Evolutionary conservation across 495 filamentous ascomycete species (phyloP).

Genomic region (Neurospora sp.): DNA sequence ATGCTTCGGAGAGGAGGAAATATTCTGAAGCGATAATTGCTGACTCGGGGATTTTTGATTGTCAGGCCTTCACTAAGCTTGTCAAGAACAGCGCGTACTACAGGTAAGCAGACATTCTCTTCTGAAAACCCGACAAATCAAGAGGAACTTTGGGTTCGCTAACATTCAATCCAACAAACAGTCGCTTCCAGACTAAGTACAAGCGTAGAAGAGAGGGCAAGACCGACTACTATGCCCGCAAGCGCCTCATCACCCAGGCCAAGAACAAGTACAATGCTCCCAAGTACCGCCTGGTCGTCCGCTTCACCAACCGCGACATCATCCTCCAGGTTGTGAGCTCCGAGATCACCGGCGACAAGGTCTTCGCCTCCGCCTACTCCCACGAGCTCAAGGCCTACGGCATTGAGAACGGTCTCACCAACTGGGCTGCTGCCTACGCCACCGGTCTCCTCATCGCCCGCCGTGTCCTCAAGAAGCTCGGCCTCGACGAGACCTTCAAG

Average conservation of each 20-base stretch:
- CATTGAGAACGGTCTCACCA: conserved; percentile 96
- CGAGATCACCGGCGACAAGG: conserved; percentile 95
- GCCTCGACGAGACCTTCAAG: conserved; percentile 76
- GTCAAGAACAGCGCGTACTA: conserved; percentile 97
- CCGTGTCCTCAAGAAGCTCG: conserved; percentile 92
- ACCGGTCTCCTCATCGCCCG: conserved; percentile 95
- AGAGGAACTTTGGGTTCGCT: background rate
- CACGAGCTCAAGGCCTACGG: conserved; percentile 97
- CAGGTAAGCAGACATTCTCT: conserved; percentile 51
- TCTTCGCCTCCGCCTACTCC: conserved; percentile 84
- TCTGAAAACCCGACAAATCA: too few relatives aligned
- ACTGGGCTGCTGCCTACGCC: conserved; percentile 97
- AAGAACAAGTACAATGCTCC: conserved; percentile 99
- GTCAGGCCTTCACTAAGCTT: conserved; percentile 85
- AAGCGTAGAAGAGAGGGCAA: conserved; percentile 91
- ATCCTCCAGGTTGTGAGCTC: conserved; percentile 94
- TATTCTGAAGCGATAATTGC: conserved; percentile 96
- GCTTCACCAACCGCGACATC: conserved; percentile 99
- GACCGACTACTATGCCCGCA: conserved; percentile 99
- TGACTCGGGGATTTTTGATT: conserved; percentile 62
- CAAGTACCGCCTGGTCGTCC: conserved; percentile 99
- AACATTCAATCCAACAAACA: conserved; percentile 28
- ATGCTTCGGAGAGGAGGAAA: conserved; percentile 70
- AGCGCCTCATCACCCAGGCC: conserved; percentile 98
- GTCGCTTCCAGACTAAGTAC: conserved; percentile 99